A percentile compares a stretch with the other conserved stretches of the same genome.
Conservation (phyloP, 2,329 filamentous ascomycete species). For the Mollisiaceae sp. region DNA sequence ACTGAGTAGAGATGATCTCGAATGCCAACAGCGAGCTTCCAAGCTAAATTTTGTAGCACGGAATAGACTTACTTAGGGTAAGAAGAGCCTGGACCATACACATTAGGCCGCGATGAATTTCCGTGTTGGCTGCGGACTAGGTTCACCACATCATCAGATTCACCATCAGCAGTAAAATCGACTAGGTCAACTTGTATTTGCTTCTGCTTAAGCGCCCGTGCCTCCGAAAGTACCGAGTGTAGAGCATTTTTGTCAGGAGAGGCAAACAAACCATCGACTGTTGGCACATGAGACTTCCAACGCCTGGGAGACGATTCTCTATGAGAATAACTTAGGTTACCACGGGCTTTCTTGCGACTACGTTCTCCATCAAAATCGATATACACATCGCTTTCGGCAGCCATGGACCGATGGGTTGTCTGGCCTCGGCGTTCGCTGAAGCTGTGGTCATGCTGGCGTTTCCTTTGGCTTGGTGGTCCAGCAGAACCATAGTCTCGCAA, state of each 20-base stretch:
- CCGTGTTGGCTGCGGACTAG: background rate
- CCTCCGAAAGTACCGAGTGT: background rate
- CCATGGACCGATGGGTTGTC: background rate
- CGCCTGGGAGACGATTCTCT: background rate
- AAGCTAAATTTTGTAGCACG: background rate
- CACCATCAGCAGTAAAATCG: background rate
- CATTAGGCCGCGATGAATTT: background rate
- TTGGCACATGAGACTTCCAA: background rate
- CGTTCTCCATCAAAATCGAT: background rate
- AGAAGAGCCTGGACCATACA: background rate
- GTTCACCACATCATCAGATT: background rate
- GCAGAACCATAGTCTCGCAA: background rate
- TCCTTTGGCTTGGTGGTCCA: background rate
- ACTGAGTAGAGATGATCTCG: background rate
- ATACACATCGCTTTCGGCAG: background rate
- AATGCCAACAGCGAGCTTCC: background rate
- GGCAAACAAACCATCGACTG: background rate
- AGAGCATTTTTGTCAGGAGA: background rate
- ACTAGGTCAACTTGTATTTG: background rate
- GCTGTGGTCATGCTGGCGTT: background rate
- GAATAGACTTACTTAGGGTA: background rate
- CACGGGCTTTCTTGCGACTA: background rate
- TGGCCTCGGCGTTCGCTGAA: background rate
- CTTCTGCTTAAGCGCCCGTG: background rate
- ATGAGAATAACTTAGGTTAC: background rate